A percentile compares a stretch with the other conserved stretches of the same genome.
These are phyloP conservation scores for Alternaria sp. DNA, from an alignment of 2,329 filamentous ascomycete genomes.

Conservation along the genomic window DNA sequence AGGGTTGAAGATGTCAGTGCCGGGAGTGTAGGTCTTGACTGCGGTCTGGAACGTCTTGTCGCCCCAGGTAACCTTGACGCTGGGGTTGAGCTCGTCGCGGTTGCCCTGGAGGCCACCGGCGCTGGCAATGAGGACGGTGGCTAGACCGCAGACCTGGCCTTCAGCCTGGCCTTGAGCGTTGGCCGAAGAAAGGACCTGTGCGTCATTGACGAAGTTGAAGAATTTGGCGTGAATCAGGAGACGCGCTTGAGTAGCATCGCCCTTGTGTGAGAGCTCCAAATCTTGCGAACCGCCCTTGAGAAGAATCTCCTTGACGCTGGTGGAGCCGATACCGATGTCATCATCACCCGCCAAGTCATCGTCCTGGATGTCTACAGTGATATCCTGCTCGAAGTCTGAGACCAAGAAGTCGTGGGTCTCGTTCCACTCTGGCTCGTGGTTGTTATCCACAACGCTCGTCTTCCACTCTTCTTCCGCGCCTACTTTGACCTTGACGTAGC, in stretches of 20 bases:
- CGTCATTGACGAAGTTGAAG: conserved; percentile 51
- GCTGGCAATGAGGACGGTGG: conserved; percentile 54
- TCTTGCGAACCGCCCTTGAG: conserved; percentile 53
- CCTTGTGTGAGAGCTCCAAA: conserved; percentile 49
- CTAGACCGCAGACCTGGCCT: conserved; percentile 49
- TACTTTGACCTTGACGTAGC: conserved; percentile 54
- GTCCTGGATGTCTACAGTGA: conserved; percentile 54
- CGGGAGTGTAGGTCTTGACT: conserved; percentile 53
- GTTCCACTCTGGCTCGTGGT: conserved; percentile 55
- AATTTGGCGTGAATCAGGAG: conserved; percentile 51
- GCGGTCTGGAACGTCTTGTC: conserved; percentile 52
- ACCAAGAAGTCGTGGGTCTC: conserved; percentile 59
- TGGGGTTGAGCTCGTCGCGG: conserved; percentile 55
- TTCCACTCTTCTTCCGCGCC: conserved; percentile 55
- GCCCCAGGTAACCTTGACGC: conserved; percentile 55
- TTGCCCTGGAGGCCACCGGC: conserved; percentile 52
- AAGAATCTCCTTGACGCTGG: conserved; percentile 52
- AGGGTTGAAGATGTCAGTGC: conserved; percentile 58
- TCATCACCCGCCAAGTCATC: conserved; percentile 54
- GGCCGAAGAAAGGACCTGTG: conserved; percentile 39
- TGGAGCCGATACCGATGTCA: conserved; percentile 53
- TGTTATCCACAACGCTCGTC: conserved; percentile 53
- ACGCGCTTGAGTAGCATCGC: conserved; percentile 45
- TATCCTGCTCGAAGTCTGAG: conserved; percentile 53
- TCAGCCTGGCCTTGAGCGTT: conserved; percentile 26